Conservation (phyloP, 1,284 basidiomycete genomes). For the Ustilago trichophora region DNA sequence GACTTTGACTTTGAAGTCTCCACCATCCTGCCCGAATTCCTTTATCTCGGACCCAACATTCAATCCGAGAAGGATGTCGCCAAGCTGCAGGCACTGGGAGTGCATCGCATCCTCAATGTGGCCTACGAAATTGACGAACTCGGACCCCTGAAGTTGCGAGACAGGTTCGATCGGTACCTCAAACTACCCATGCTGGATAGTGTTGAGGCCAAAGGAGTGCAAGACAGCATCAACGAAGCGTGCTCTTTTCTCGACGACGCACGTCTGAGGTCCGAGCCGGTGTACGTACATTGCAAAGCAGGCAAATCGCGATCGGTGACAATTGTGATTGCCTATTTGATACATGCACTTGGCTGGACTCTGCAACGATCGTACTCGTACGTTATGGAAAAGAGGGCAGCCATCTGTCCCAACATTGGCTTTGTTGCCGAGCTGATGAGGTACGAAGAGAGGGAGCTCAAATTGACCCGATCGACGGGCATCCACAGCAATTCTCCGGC, state of each 20-base stretch:
- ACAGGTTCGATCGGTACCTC: slow-evolving; percentile 78
- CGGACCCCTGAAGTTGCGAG: slow-evolving; percentile 26
- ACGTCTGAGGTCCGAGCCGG: slow-evolving; percentile 82
- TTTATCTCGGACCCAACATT: slow-evolving; percentile 91
- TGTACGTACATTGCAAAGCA: slow-evolving; percentile 95
- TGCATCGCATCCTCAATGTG: slow-evolving; percentile 88
- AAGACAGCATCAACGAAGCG: slow-evolving; percentile 81
- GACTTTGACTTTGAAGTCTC: slow-evolving; percentile 47
- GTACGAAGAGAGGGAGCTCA: slow-evolving; percentile 76
- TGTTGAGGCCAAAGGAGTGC: slow-evolving; percentile 90
- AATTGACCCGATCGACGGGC: slow-evolving; percentile 28
- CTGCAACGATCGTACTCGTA: slow-evolving; percentile 87
- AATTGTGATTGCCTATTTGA: slow-evolving; percentile 94
- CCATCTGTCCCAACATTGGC: slow-evolving; percentile 96
- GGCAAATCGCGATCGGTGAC: slow-evolving; percentile 97
- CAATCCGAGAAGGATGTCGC: slow-evolving; percentile 77
- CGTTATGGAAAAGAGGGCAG: slow-evolving; percentile 86
- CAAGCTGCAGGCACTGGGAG: slow-evolving; percentile 78
- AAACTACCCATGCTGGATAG: slow-evolving; percentile 92
- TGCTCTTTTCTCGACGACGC: slow-evolving; percentile 91
- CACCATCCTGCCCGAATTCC: slow-evolving; percentile 82
- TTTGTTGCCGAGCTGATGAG: slow-evolving; percentile 97
- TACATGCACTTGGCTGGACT: slow-evolving; percentile 95
- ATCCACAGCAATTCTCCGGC: slow-evolving; percentile 20
- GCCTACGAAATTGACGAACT: slow-evolving; percentile 74